A percentile compares a stretch with the other conserved stretches of the same genome.
phyloP scores from a whole-genome alignment of 371 early-diverging fungal genomes.

The Massospora cicadina region DNA sequence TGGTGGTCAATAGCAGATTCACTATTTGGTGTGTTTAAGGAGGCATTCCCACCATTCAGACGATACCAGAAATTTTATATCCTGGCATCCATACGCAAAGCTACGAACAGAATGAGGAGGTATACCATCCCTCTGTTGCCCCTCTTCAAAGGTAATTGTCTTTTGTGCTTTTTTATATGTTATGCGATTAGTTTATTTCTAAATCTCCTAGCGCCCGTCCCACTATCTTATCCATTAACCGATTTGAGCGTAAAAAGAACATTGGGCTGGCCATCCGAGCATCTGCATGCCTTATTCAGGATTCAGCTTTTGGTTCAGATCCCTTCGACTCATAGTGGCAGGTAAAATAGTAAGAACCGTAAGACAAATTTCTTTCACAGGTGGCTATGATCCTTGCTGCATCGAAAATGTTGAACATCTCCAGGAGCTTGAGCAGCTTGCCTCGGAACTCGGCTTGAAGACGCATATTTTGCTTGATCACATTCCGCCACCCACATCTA shows the following conservation, averaged over 20 bases:
- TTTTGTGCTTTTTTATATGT: neutral
- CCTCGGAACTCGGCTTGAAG: constrained; percentile 22
- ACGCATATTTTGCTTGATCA: constrained; percentile 15
- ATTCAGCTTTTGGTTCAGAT: constrained; percentile 13
- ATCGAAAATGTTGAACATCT: constrained; percentile 73
- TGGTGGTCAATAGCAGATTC: constrained; percentile 80
- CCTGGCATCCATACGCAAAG: constrained; percentile 64
- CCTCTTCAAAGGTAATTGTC: neutral
- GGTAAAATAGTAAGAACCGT: constrained; percentile 22
- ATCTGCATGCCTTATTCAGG: constrained; percentile 32
- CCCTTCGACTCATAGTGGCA: constrained; percentile 53
- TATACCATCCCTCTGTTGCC: neutral
- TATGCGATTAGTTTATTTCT: neutral
- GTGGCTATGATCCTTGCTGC: constrained; percentile 75
- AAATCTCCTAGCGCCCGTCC: constrained; percentile 17
- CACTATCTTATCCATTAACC: constrained; percentile 61
- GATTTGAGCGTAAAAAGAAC: constrained; percentile 90
- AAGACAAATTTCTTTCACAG: constrained; percentile 17
- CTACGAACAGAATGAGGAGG: constrained; percentile 19
- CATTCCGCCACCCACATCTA: constrained; percentile 17
- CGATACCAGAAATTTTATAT: constrained; percentile 52
- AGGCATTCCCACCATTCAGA: constrained; percentile 42
- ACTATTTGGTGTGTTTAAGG: constrained; percentile 58
- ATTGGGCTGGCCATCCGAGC: constrained; percentile 64
- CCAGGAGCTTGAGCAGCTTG: constrained; percentile 40